These are phyloP conservation scores for Eucalyptus pumila DNA, from an alignment of 345 rosid species.

Conservation along the genomic window DNA sequence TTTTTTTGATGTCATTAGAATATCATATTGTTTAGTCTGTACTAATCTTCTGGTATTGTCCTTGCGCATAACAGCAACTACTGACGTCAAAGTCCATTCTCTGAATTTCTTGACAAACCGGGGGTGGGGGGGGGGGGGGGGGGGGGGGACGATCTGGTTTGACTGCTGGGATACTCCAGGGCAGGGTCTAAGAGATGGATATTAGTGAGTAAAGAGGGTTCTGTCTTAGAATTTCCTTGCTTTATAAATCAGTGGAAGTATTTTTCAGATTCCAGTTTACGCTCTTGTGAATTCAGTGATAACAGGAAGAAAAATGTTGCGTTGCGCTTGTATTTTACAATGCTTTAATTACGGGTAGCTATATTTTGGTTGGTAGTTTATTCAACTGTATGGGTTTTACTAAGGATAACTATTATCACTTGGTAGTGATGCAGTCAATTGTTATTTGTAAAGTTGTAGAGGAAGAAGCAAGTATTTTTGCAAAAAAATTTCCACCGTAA, in stretches of 20 bases:
- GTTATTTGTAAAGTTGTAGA: not conserved
- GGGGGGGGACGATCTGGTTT: too few species aligned
- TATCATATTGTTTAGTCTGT: not conserved
- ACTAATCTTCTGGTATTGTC: not conserved
- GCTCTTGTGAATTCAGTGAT: not conserved
- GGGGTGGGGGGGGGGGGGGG: too few species aligned
- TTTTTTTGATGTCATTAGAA: not conserved
- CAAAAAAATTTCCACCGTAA: not conserved
- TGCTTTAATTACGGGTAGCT: not conserved
- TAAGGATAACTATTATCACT: not conserved
- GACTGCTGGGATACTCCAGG: too few species aligned
- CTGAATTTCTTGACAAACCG: slow-evolving; percentile 73
- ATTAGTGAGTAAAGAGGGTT: too few species aligned
- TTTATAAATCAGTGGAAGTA: too few species aligned
- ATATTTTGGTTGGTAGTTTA: not conserved
- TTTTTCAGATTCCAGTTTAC: not conserved
- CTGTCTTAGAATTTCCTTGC: too few species aligned
- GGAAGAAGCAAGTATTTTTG: not conserved
- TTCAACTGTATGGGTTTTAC: not conserved
- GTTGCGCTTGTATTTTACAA: not conserved
- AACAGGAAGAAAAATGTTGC: not conserved
- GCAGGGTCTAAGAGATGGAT: too few species aligned
- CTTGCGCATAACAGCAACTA: slow-evolving; percentile 39
- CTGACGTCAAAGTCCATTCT: slow-evolving; percentile 75
- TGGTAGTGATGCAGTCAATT: not conserved